These are phyloP conservation scores for Tetragonia tetragonoides DNA, from an alignment of 148 eudicot species.

Conservation along the genomic window DNA sequence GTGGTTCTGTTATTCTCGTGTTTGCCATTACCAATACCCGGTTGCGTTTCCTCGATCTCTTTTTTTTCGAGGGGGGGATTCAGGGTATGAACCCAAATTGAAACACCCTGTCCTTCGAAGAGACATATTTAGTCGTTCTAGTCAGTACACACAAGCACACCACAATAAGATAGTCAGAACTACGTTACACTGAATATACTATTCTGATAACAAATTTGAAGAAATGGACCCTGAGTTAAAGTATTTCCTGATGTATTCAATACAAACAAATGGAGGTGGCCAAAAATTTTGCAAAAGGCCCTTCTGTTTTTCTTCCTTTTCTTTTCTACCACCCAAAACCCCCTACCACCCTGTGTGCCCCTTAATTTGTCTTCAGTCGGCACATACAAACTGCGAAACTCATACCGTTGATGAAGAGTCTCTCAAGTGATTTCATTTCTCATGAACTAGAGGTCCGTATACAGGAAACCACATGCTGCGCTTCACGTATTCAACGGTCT, in stretches of 20 bases:
- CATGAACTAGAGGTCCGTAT: slow-evolving; percentile 91
- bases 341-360: background rate
- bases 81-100: too few relatives aligned
- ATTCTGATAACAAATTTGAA: background rate
- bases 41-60: too few relatives aligned
- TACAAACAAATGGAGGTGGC: background rate
- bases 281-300: slow-evolving; percentile 3
- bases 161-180: background rate
- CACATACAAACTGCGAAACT: background rate
- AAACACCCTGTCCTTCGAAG: too few relatives aligned
- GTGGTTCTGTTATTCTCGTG: too few relatives aligned
- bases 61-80: too few relatives aligned
- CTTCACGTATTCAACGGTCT: slow-evolving; percentile 59
- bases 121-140: too few relatives aligned
- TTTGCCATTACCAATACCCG: too few relatives aligned
- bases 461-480: slow-evolving; percentile 87
- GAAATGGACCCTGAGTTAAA: slow-evolving; percentile 8
- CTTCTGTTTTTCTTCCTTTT: background rate
- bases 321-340: background rate
- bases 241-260: background rate
- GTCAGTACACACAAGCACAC: too few relatives aligned
- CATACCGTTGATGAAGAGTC: background rate
- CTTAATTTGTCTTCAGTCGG: slow-evolving; percentile 8
- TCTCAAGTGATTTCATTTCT: slow-evolving; percentile 39
- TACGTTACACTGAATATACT: slow-evolving; percentile 10